Evolutionary conservation across 192 early-diverging fungal species (phyloP).

Genomic region (Diversispora eburnea): DNA sequence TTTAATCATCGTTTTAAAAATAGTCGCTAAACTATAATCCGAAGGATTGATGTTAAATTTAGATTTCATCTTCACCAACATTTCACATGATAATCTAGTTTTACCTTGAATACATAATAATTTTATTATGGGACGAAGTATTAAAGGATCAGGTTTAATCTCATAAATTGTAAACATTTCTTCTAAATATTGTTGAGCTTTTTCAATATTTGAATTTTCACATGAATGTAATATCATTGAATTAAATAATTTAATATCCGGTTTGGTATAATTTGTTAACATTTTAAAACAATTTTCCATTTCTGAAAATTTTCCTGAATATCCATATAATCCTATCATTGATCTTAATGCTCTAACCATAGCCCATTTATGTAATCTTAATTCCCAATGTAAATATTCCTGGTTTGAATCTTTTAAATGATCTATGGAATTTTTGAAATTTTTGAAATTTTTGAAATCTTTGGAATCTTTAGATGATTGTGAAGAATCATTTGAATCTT

Average conservation of each 20-base stretch:
- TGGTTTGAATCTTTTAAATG: too few relatives aligned
- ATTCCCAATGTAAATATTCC: background rate
- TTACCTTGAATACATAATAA: background rate
- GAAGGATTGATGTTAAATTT: background rate
- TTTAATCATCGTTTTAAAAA: conserved; percentile 6
- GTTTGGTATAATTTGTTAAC: background rate
- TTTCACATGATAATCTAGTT: background rate
- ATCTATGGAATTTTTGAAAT: too few relatives aligned
- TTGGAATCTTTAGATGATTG: too few relatives aligned
- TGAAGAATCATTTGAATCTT: too few relatives aligned
- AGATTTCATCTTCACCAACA: background rate
- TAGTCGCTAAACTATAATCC: background rate
- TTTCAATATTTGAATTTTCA: background rate
- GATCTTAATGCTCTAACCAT: background rate
- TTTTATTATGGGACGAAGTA: background rate
- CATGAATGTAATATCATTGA: conserved; percentile 4
- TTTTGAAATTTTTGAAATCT: too few relatives aligned
- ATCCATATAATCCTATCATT: conserved; percentile 1
- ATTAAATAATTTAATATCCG: conserved; percentile 7
- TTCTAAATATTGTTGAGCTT: conserved; percentile 3
- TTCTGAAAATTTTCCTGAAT: background rate
- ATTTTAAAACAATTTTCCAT: conserved; percentile 14
- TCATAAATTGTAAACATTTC: background rate
- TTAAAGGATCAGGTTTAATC: background rate
- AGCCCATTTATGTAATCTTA: background rate